Conservation (phyloP, 1,284 basidiomycete genomes). For the Thelephora terrestris region DNA sequence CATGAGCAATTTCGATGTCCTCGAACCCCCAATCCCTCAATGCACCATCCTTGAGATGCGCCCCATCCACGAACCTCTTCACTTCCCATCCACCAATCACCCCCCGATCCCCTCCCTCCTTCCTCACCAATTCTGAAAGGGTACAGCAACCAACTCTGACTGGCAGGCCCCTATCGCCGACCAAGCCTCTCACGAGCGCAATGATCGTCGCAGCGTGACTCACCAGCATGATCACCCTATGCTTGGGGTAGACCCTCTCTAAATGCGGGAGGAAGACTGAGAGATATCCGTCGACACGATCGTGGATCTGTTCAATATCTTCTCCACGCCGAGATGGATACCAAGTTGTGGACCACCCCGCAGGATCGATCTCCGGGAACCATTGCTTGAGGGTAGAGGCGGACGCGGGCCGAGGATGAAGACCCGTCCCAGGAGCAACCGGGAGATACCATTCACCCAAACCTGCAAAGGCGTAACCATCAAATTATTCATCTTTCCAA, state of each 20-base stretch:
- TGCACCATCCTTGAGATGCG: slow-evolving; percentile 49
- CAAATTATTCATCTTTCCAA: not conserved
- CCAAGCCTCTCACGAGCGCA: slow-evolving; percentile 52
- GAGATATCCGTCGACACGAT: slow-evolving; percentile 46
- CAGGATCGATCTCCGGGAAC: slow-evolving; percentile 51
- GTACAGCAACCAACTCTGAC: slow-evolving; percentile 64
- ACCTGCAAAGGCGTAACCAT: slow-evolving; percentile 33
- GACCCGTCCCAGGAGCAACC: slow-evolving; percentile 50
- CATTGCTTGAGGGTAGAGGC: slow-evolving; percentile 40
- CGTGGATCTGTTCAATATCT: slow-evolving; percentile 51
- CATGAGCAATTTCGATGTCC: slow-evolving; percentile 46
- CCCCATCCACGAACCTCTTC: slow-evolving; percentile 39
- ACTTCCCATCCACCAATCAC: slow-evolving; percentile 37
- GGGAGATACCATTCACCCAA: slow-evolving; percentile 82
- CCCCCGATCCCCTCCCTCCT: slow-evolving; percentile 12
- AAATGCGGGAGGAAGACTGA: slow-evolving; percentile 40
- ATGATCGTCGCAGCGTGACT: slow-evolving; percentile 77
- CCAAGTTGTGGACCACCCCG: slow-evolving; percentile 49
- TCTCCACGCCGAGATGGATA: slow-evolving; percentile 70
- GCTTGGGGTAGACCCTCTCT: slow-evolving; percentile 32
- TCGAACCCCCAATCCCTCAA: slow-evolving; percentile 76
- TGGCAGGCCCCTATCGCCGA: slow-evolving; percentile 38
- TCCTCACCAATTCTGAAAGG: slow-evolving; percentile 39
- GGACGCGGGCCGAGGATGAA: slow-evolving; percentile 59
- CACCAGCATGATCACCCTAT: slow-evolving; percentile 52